Evolutionary conservation across 2,329 filamentous ascomycete species (phyloP).

Genomic region (Botryosphaeria dothidea): DNA sequence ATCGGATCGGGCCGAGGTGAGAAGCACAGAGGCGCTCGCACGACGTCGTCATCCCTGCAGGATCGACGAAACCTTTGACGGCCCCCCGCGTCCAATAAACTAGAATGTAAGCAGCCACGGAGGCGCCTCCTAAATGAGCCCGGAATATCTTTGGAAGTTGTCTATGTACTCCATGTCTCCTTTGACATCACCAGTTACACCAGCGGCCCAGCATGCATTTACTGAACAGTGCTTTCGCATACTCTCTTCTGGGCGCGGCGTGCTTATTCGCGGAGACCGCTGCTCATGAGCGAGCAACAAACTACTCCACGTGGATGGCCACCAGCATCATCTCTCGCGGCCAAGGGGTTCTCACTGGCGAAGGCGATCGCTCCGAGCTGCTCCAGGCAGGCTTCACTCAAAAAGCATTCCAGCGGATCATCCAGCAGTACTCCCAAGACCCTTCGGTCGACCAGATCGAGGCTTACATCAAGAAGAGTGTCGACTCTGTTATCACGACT

Average conservation of each 20-base stretch:
- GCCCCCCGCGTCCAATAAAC: neutral
- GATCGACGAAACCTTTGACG: neutral
- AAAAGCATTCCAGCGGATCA: slow-evolving; percentile 48
- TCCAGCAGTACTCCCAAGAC: slow-evolving; percentile 49
- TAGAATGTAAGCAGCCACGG: neutral
- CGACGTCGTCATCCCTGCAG: neutral
- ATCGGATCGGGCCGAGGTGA: neutral
- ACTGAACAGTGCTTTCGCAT: neutral
- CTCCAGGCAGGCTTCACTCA: slow-evolving; percentile 44
- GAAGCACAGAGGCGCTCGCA: neutral
- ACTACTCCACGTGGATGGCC: slow-evolving; percentile 46
- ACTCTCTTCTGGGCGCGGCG: neutral
- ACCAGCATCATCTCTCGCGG: slow-evolving; percentile 49
- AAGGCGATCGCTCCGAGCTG: slow-evolving; percentile 24
- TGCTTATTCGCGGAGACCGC: neutral
- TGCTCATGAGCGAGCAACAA: slow-evolving; percentile 12
- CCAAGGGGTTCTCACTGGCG: slow-evolving; percentile 32
- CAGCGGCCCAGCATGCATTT: neutral
- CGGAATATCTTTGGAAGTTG: too few relatives aligned
- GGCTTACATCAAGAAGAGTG: slow-evolving; percentile 47
- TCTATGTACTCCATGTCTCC: neutral
- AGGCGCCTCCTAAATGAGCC: neutral
- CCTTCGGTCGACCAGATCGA: slow-evolving; percentile 46
- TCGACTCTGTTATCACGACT: slow-evolving; percentile 51
- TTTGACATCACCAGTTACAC: neutral